Percentiles rank a stretch among this genome's conserved stretches.
Conservation (phyloP, 2,329 filamentous ascomycete genomes). For the Stylonectria norvegica region DNA sequence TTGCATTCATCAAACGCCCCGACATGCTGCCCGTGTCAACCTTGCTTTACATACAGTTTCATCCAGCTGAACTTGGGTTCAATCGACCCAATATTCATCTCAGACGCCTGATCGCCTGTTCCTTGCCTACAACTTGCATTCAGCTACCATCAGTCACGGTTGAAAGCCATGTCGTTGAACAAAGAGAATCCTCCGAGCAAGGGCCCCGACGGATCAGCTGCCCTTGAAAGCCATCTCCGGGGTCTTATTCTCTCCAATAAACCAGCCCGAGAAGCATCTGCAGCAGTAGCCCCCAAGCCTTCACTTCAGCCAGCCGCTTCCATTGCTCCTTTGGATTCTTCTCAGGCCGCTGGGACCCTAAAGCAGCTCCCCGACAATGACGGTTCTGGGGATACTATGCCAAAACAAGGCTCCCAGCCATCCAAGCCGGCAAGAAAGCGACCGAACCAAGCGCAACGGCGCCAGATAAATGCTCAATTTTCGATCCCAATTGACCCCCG, state of each 20-base stretch:
- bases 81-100: no score
- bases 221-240: constrained; percentile 56
- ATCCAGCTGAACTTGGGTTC: no score
- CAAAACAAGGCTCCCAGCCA: constrained; percentile 10
- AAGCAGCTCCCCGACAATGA: neutral
- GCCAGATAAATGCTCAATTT: constrained; percentile 59
- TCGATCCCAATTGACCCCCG: constrained; percentile 53
- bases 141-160: no score
- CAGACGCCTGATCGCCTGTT: no score
- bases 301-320: constrained; percentile 10
- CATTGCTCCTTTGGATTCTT: neutral
- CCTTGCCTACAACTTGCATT: no score
- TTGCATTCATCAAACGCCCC: no score
- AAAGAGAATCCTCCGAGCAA: constrained; percentile 1
- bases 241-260: constrained; percentile 57
- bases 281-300: constrained; percentile 10
- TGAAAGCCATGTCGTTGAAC: constrained; percentile 3
- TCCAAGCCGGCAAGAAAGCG: constrained; percentile 45
- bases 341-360: neutral
- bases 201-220: constrained; percentile 4
- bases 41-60: no score
- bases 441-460: constrained; percentile 60
- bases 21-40: no score
- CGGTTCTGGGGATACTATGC: neutral
- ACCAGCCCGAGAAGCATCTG: constrained; percentile 18